Base-by-base conservation (phyloP, 345 rosid species). In the Salix viminalis region DNA sequence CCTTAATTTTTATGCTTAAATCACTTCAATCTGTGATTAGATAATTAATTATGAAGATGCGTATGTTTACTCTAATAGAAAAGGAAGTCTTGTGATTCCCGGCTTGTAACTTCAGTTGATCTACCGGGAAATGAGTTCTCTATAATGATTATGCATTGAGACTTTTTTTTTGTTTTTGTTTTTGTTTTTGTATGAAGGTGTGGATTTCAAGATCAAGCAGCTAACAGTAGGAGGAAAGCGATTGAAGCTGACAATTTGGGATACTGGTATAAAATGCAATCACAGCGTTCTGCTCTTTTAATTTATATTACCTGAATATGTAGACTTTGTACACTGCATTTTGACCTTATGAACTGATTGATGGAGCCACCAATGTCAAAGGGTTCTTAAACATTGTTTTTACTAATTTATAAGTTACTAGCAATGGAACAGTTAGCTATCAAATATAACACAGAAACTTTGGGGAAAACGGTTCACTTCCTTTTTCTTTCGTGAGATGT, bases 141-240 rank as follows among this genome's bases (percentile, higher is more conserved):
- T 73, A 16, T 54, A 16, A 24, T 68, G 21, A 61, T 18, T 7
- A n/a, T 74, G 44, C 46, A 46, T 65, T 62, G 66, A 70, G 42
- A 71, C 7, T 60, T 5, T 60, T n/a, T n/a, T n/a, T n/a, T n/a
- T n/a, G n/a, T n/a, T n/a, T 67, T 37, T 26, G 48, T 37, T 28
- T 69, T 24, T 50, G 62, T 65, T 78, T 32, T 11, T 68, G 41
- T 64, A 32, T 70, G 26, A 67, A 95, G 99, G 99, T 76, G 99
- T 95, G 82, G 99, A 95, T 87, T 93, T 95, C 84, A 95, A 95
- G 91, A 93, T 95, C 92, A 93, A 93, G 88, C 89, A 79, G 76
- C 85, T 95, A 68, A 85, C 84, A 42, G 93, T 95, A 4, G 94
- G 89, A 65, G 97, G 91, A 78, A 93, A 89, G 89, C 85, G 90